Evolutionary conservation across 305 asterid genomes (phyloP), one percentile per base, ranked within the genome.

Genomic region (Fraxinus floribunda): DNA sequence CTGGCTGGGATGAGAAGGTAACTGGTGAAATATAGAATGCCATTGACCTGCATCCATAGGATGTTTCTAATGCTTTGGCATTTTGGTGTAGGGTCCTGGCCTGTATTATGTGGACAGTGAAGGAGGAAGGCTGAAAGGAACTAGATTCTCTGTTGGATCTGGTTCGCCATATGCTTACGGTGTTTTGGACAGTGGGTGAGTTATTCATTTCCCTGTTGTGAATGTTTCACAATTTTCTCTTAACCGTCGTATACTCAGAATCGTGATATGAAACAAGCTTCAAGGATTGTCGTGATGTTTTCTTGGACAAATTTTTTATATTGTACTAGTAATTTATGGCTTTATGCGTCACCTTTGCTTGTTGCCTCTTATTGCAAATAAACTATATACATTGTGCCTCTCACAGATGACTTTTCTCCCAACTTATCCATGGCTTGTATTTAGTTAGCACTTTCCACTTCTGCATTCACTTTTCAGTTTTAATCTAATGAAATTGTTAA

Each of bases 1-100:
- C 99, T 76, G 99, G 99, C 80, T 95, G 97, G 98, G 99, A 95
- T 88, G 99, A 95, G 81, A 89, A 90, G 98, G 99, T 95, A 60
- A 75, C 34, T 76, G 41, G 22, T 78, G 76, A 80, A 60, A 35
- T 62, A 71, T 77, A 44, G 79, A 32, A 26, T 64, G 77, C 34
- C 60, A 22, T 46, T 71, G 41, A 60, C 77, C 11, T 4, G 75
- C 66, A 5, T 24, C 44, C 13, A 35, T 22, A 8, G 30, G 20
- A 26, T 52, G 16, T 49, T 75, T 32, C n/a, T 55, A 9, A 78
- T 34, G 75, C 60, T 46, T 77, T 68, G n/a, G 75, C 75, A 9
- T 35, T 81, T 83, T 85, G 79, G 39, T 80, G 76, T 80, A 96
- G 99, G 99, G 99, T 79, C 98, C 98, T 75, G 75, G 75, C 75